phyloP scores from a whole-genome alignment of 2,329 filamentous ascomycete genomes.

The Samsoniella hepiali region DNA sequence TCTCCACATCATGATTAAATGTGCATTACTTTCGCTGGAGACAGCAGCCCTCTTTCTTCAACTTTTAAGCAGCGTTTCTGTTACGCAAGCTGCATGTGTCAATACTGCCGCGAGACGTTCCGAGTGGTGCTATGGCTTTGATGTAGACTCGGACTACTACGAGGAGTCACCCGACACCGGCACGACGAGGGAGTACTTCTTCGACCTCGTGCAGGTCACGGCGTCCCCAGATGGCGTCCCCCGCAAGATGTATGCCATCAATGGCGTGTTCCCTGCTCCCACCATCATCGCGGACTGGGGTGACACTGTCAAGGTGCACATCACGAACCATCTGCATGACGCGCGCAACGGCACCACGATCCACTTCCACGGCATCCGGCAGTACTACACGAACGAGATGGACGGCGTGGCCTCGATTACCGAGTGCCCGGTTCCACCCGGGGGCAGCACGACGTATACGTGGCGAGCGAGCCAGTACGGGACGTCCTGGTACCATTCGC shows the following conservation, averaged over 20 bases:
- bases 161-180: neutral
- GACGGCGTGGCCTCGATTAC: conserved; percentile 57
- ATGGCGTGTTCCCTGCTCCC: conserved; percentile 62
- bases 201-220: conserved; percentile 59
- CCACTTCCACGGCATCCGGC: conserved; percentile 61
- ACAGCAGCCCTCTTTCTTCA: no score
- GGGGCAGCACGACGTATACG: conserved; percentile 54
- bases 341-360: conserved; percentile 41
- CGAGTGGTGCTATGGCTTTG: neutral
- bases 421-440: conserved; percentile 55
- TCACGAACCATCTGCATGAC: conserved; percentile 33
- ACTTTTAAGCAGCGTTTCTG: no score
- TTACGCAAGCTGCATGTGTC: no score
- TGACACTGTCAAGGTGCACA: conserved; percentile 50
- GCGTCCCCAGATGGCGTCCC: conserved; percentile 58
- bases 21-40: no score
- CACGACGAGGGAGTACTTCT: conserved; percentile 41
- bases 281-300: conserved; percentile 53
- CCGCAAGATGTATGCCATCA: conserved; percentile 62
- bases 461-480: conserved; percentile 56
- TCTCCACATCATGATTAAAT: no score
- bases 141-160: neutral
- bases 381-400: conserved; percentile 56
- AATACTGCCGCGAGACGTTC: neutral
- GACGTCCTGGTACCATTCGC: conserved; percentile 63